Base-by-base conservation (phyloP, 2,329 filamentous ascomycete genomes). In the Macrophomina pseudophaseolina region DNA sequence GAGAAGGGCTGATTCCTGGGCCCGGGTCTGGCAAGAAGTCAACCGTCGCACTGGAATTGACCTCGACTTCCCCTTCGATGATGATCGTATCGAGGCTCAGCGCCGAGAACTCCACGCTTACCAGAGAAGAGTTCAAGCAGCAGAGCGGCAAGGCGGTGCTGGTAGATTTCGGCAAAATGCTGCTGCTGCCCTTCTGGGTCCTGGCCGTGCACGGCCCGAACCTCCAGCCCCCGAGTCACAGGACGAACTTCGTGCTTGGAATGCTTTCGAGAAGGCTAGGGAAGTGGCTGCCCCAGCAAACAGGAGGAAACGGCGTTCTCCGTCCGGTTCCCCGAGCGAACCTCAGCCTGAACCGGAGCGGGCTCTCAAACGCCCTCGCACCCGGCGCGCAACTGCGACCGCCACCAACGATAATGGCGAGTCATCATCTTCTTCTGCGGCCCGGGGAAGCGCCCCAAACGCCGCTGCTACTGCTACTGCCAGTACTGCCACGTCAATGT, bases 241-340 rank as follows among this genome's bases (percentile, higher is more conserved):
- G 49, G 93, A 97, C 71, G 93, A 97, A 77, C 85, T 90, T 64
- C 86, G 89, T 67, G 93, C 94, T 4, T 97, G 94, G 95, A 92
- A 93, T 69, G 93, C 91, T 23, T 90, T 98, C 69, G 94, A 97
- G 71, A 91, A 90, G 76, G 93, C 92, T 51, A 87, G 92, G 70
- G 90, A 94, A 68, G 69, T 38, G 30, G 66, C 84, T 28, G 76
- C 80, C 53, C 76, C 80, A 33, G 79, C 85, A 49, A 84, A 81
- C 68, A 81, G 83, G 62, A 88, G 91, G 67, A 93, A 97, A 80
- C 88, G 93, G 63, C 95, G 93, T 74, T 96, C 93, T 3, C 82
- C 86, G 1, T 91, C 90, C 12, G 86, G 86, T 11, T 94, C 92
- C 6, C 91, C 91, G 2, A 83, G 83, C 5, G 91, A 93, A 70